phyloP scores from a whole-genome alignment of 108 stramenopile genomes.

The Ochromonas danica region DNA sequence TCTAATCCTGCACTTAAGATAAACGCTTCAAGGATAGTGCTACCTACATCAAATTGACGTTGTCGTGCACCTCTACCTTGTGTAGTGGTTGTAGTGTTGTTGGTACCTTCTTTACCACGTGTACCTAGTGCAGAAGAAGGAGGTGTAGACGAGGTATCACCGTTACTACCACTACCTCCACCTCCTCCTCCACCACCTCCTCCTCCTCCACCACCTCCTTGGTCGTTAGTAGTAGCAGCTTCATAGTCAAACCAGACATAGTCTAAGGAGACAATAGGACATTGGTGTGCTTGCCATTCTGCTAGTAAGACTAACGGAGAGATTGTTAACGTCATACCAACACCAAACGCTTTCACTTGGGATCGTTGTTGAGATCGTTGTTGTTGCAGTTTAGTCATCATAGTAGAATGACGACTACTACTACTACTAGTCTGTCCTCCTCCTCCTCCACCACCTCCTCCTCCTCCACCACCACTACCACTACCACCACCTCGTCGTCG shows the following conservation, averaged over 20 bases:
- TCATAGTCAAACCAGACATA: no score
- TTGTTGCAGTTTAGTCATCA: neutral
- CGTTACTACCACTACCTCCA: no score
- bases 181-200: no score
- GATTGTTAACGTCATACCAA: neutral
- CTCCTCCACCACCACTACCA: no score
- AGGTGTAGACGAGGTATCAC: no score
- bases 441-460: no score
- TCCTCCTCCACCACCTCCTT: no score
- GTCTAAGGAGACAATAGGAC: slow-evolving; percentile 24
- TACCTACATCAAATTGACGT: neutral
- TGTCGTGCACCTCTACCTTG: neutral
- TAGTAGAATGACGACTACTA: neutral
- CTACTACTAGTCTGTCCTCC: neutral
- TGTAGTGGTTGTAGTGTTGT: no score
- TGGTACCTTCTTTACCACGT: no score
- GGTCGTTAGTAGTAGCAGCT: no score
- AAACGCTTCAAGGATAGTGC: neutral
- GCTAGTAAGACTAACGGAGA: neutral
- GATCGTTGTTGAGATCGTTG: neutral
- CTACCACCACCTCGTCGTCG: no score
- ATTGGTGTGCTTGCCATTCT: slow-evolving; percentile 30
- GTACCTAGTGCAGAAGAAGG: no score
- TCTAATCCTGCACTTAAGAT: neutral
- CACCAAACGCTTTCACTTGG: neutral